Base-by-base conservation (phyloP, 148 eudicot species). In the Fagopyrum tataricum region DNA sequence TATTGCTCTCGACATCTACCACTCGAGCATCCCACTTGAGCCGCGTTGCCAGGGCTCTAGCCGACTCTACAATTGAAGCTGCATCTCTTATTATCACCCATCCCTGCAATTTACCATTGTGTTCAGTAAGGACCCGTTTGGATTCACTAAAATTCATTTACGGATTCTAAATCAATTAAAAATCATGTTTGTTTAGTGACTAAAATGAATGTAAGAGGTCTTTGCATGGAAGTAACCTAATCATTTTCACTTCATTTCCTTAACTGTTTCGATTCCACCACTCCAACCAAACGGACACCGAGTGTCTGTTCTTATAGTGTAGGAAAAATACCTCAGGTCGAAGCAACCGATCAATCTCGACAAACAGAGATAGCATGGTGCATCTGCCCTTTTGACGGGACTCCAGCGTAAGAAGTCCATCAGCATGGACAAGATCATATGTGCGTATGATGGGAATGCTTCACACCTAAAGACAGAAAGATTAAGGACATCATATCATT, bases 301-400 rank as follows among this genome's bases (percentile, higher is more conserved):
- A n/a, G n/a, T n/a, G n/a, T n/a, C n/a, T n/a, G n/a, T n/a, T n/a
- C n/a, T n/a, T n/a, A n/a, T n/a, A n/a, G n/a, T n/a, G n/a, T n/a
- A n/a, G n/a, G n/a, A n/a, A n/a, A n/a, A n/a, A n/a, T n/a, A n/a
- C 99, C 99, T 96, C 99, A 41, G 99, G 99, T 72, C 99, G 95
- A 79, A 96, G 99, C 51, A 96, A 48, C 23, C 99, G 94, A 79
- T 96, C 99, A 17, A 96, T 89, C 87, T 96, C 99, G 72, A 83
- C 72, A 52, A 96, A 91, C 70, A 96, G 67, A 81, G 90, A 89
- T 2, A 87, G 75, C 83, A 82, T 80, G 67, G 72, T 78, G 84
- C 99, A 96, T 67, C 84, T 79, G 17, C 81, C 83, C 73, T 90
- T 80, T 77, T 86, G 77, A 67, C 74, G 81, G 72, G 78, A 81